Percentiles rank a stretch among this genome's conserved stretches.
Evolutionary conservation across 441 rosid species (phyloP).

Genomic region (Rhodomyrtus psidioides): DNA sequence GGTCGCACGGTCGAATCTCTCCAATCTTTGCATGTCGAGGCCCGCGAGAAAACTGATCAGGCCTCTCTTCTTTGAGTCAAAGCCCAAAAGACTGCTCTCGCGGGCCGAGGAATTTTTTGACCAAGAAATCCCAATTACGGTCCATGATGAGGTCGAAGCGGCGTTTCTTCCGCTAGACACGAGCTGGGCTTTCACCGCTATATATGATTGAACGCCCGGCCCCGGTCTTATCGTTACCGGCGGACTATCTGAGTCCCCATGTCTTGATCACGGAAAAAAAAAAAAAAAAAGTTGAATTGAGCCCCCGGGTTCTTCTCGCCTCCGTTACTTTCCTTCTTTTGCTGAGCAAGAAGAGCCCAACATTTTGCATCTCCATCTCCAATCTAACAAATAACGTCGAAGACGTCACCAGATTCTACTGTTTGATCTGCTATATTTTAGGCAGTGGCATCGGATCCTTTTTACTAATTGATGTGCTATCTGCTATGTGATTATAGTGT

Average conservation of each 20-base stretch:
- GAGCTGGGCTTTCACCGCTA: neutral
- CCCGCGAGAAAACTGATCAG: neutral
- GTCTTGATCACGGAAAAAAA: neutral
- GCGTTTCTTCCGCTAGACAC: neutral
- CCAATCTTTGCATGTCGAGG: neutral
- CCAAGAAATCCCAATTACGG: fast-evolving
- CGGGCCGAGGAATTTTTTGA: neutral
- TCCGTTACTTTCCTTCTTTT: neutral
- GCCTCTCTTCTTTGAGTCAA: neutral
- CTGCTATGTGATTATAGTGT: neutral
- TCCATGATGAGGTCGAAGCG: neutral
- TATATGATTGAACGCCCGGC: neutral
- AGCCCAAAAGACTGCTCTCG: neutral
- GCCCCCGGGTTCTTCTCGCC: neutral
- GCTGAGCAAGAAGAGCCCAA: neutral
- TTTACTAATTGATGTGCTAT: neutral
- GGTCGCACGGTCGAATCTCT: no score
- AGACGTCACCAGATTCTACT: neutral
- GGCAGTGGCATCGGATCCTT: neutral
- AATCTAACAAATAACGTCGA: neutral
- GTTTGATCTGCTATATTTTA: neutral
- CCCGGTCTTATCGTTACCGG: neutral
- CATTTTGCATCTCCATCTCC: neutral
- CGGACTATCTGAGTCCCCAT: neutral
- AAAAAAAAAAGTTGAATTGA: neutral